Conservation (phyloP, 1,284 basidiomycete genomes). For the Tetrapyrgos nigripes region DNA sequence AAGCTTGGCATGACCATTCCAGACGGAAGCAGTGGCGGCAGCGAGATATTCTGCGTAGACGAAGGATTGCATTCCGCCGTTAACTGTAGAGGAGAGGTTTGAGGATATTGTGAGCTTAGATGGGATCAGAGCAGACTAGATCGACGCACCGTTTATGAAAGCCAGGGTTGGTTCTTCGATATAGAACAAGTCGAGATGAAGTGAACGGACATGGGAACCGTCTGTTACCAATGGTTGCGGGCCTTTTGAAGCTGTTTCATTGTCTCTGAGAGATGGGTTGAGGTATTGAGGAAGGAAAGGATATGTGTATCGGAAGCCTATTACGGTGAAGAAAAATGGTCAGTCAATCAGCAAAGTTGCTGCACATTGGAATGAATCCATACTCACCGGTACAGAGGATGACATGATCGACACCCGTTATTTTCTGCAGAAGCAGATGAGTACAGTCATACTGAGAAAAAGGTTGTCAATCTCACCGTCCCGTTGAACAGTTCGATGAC, state of each 20-base stretch:
- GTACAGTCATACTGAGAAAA: background rate
- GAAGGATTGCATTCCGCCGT: constrained; percentile 46
- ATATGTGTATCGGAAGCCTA: constrained; percentile 51
- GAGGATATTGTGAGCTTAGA: background rate
- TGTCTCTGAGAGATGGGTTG: constrained; percentile 31
- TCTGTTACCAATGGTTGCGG: constrained; percentile 47
- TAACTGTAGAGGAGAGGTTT: constrained; percentile 33
- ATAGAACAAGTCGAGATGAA: constrained; percentile 53
- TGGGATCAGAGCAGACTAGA: background rate
- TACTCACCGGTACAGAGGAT: constrained; percentile 46
- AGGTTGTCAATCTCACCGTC: constrained; percentile 31
- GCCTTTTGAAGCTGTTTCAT: constrained; percentile 25
- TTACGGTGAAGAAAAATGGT: too few species aligned
- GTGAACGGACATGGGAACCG: constrained; percentile 49
- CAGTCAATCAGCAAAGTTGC: too few species aligned
- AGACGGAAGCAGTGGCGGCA: constrained; percentile 43
- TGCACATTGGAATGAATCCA: too few species aligned
- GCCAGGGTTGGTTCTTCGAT: constrained; percentile 56
- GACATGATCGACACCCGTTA: constrained; percentile 45
- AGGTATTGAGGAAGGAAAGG: constrained; percentile 54
- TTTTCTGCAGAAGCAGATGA: constrained; percentile 25
- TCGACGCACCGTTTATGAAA: constrained; percentile 42
- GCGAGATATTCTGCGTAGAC: constrained; percentile 43
- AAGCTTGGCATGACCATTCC: constrained; percentile 39
- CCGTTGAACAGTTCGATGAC: constrained; percentile 47